Percentiles rank a stretch among this genome's conserved stretches.
These are phyloP conservation scores for Xylariaceae sp. DNA, from an alignment of 2,329 filamentous ascomycete species.

Conservation along the genomic window DNA sequence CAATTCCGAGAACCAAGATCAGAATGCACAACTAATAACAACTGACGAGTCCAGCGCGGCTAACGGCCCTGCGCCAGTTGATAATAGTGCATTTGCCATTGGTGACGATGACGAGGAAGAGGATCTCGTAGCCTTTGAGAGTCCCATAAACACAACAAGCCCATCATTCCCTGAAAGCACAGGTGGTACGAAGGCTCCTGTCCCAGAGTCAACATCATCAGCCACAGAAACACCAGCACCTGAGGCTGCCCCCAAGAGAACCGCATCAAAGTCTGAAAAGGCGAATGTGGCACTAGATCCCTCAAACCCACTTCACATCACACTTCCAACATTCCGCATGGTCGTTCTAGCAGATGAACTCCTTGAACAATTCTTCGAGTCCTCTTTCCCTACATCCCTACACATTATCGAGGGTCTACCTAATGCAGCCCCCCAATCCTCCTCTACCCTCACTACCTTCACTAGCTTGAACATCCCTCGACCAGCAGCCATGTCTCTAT, in stretches of 20 bases:
- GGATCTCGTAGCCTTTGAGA: constrained; percentile 58
- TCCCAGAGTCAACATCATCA: constrained; percentile 35
- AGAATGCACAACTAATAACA: constrained; percentile 28
- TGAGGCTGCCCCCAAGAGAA: constrained; percentile 25
- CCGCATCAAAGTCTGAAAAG: constrained; percentile 61
- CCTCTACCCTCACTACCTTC: constrained; percentile 78
- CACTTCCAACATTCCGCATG: constrained; percentile 96
- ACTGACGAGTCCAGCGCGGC: constrained; percentile 23
- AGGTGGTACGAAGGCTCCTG: constrained; percentile 38
- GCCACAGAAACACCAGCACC: constrained; percentile 27
- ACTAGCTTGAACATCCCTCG: constrained; percentile 58
- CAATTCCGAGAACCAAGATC: constrained; percentile 56
- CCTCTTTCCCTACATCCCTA: constrained; percentile 89
- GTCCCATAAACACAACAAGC: constrained; percentile 7
- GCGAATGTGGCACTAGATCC: constrained; percentile 91
- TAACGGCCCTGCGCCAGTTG: constrained; percentile 28
- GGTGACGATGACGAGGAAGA: constrained; percentile 51
- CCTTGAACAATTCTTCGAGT: constrained; percentile 95
- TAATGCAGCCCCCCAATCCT: constrained; percentile 39
- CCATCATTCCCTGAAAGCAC: constrained; percentile 39
- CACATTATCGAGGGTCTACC: constrained; percentile 66
- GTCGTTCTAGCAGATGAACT: constrained; percentile 93
- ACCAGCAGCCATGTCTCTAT: constrained; percentile 37
- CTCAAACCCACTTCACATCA: constrained; percentile 89
- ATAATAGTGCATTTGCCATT: constrained; percentile 61